Percentiles rank a stretch among this genome's conserved stretches.
phyloP scores from a whole-genome alignment of 2,329 filamentous ascomycete genomes.

The Sporothrix inflata region DNA sequence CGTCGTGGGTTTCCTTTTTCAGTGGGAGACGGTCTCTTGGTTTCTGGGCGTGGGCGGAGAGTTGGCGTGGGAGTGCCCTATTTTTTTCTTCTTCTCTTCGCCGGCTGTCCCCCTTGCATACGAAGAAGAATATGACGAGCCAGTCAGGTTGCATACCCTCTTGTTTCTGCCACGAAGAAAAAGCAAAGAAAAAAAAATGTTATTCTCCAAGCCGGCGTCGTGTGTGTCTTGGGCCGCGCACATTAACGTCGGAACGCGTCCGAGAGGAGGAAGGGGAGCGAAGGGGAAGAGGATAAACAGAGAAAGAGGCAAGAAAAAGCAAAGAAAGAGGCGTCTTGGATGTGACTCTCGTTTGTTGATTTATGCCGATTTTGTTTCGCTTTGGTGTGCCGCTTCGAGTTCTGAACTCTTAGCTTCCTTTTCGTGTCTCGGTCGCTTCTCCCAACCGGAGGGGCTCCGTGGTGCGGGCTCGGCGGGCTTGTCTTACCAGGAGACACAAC shows the following conservation, averaged over 20 bases:
- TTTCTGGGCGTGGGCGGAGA: neutral
- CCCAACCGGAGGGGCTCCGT: slow-evolving; percentile 8
- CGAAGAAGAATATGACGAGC: neutral
- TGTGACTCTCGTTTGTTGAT: neutral
- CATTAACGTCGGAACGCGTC: neutral
- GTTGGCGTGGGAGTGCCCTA: neutral
- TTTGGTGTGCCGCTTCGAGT: neutral
- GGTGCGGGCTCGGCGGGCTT: neutral
- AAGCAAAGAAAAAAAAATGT: neutral
- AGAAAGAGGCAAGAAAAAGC: neutral
- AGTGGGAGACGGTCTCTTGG: too few species aligned
- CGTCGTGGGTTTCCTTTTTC: slow-evolving; percentile 1
- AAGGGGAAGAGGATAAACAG: neutral
- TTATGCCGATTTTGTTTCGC: slow-evolving; percentile 7
- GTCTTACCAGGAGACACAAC: slow-evolving; percentile 14
- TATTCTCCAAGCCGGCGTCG: neutral
- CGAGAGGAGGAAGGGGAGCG: neutral
- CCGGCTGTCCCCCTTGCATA: slow-evolving; percentile 3
- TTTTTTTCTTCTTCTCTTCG: neutral
- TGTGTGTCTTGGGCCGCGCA: neutral
- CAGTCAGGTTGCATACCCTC: slow-evolving; percentile 7
- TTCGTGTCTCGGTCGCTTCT: neutral
- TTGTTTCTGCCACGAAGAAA: neutral
- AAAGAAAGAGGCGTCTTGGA: neutral
- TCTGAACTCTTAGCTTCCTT: neutral